Base-by-base conservation (phyloP, 2,329 filamentous ascomycete genomes). In the Thielaviopsis populi region DNA sequence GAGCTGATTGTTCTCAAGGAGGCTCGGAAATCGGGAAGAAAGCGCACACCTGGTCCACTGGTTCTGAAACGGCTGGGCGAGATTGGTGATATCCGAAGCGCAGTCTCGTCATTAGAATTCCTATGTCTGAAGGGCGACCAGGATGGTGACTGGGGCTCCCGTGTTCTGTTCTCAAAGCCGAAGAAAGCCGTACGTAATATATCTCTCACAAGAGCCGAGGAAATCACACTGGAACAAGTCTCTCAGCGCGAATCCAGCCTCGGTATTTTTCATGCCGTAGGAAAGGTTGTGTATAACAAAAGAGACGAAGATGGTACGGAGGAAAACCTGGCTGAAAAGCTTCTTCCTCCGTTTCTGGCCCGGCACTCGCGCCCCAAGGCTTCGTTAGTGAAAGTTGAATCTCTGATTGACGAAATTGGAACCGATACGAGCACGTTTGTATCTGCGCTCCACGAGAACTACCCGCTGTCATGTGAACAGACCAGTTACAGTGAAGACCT, bases 251-350 rank as follows among this genome's bases (percentile, higher is more conserved):
- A 97, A 75, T 86, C 88, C 17, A 96, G 87, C 67, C 78, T 99
- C 2, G 94, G 92, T 1, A 90, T 99, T 61, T 99, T 99, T 71
- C 94, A 99, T 72, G 91, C 94, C 0, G 88, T 97, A 13, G 94
- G 92, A 2, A 96, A 94, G 72, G 89, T 99, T 1, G 86, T 97
- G 0, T 95, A 97, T 76, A 99, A 99, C 76, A 99, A 96, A 72
- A 83, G 94, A 56, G 60, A 67, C 30, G 58, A 66, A 15, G 54
- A 46, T n/a, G 41, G 48, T 19, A 6, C 53, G 22, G 43, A 43
- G 8, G 59, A 64, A 37, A 63, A 60, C 27, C 63, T 53, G 1
- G 73, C 74, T 19, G 84, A 87, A 69, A 73, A 73, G 27, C 75
- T 89, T 37, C 86, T 89, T 37, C 86, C 86, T 4, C 69, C 73